These are phyloP conservation scores for Cyclotella baltica DNA, from an alignment of 108 stramenopile genomes.

Conservation along the genomic window DNA sequence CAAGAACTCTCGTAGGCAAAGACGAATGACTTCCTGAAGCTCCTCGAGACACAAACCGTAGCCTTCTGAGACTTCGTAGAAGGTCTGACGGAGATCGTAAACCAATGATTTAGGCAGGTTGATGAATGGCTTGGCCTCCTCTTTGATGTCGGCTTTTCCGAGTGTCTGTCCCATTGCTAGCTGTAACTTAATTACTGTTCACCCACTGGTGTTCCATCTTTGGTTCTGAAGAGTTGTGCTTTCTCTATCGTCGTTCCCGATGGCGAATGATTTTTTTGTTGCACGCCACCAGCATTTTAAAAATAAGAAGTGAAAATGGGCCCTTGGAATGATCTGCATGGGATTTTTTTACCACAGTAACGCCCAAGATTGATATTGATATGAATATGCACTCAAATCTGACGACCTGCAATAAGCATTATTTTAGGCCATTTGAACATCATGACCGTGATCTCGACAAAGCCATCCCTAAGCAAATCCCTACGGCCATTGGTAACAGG, in stretches of 20 bases:
- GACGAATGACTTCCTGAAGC: constrained; percentile 13
- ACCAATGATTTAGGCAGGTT: constrained; percentile 35
- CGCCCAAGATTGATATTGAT: no score
- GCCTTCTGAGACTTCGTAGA: constrained; percentile 37
- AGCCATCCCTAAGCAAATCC: constrained; percentile 25
- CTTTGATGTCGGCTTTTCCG: constrained; percentile 26
- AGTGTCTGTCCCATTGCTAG: constrained; percentile 27
- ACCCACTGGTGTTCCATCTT: no score
- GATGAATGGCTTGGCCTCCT: constrained; percentile 26
- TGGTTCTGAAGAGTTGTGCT: no score
- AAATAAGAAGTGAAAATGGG: no score
- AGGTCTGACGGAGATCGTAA: constrained; percentile 11
- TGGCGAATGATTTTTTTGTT: no score
- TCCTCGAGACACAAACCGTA: constrained; percentile 21
- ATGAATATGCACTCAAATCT: no score
- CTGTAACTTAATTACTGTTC: no score
- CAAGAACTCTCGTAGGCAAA: constrained; percentile 34
- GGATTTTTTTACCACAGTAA: no score
- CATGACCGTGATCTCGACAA: constrained; percentile 7
- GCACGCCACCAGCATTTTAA: no score
- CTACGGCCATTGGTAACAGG: constrained; percentile 14
- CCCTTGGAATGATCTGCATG: no score
- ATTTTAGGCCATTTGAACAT: neutral
- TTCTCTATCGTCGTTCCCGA: neutral
- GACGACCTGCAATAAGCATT: neutral